Conservation (phyloP, 495 filamentous ascomycete species). For the Hypomontagnella monticulosa region DNA sequence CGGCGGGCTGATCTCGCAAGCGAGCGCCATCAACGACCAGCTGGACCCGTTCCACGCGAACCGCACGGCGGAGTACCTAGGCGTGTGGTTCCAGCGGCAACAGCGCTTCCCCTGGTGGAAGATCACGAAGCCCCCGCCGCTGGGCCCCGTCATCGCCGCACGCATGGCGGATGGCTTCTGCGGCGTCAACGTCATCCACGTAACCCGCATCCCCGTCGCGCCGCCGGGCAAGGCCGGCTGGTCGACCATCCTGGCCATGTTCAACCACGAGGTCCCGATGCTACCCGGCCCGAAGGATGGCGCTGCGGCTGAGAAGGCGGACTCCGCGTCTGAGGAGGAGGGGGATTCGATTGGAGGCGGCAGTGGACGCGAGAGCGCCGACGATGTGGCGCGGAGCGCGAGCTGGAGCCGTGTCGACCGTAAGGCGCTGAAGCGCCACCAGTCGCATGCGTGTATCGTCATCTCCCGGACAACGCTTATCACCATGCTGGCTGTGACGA, state of each 20-base stretch:
- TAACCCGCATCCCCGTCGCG: slow-evolving; percentile 31
- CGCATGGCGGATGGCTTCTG: slow-evolving; percentile 42
- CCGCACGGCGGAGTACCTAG: slow-evolving; percentile 41
- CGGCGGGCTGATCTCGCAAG: slow-evolving; percentile 44
- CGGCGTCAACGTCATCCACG: slow-evolving; percentile 23
- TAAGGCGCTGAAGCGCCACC: slow-evolving; percentile 28
- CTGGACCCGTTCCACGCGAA: slow-evolving; percentile 45
- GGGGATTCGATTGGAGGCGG: neutral
- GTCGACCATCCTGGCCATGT: slow-evolving; percentile 32
- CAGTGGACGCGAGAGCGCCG: neutral
- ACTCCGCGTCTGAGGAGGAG: neutral
- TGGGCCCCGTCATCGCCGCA: slow-evolving; percentile 42
- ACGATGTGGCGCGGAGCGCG: neutral
- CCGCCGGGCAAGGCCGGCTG: slow-evolving; percentile 30
- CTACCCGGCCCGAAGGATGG: neutral
- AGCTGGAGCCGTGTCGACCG: slow-evolving; percentile 29
- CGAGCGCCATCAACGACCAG: slow-evolving; percentile 43
- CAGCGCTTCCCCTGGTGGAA: slow-evolving; percentile 25
- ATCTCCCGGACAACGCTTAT: slow-evolving; percentile 50
- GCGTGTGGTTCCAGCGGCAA: slow-evolving; percentile 43
- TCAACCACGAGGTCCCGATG: slow-evolving; percentile 24
- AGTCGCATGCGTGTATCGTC: slow-evolving; percentile 37
- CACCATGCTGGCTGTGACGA: slow-evolving; percentile 44
- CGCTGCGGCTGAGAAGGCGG: slow-evolving; percentile 19
- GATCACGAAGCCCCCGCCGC: slow-evolving; percentile 40